phyloP scores from a whole-genome alignment of 208 protist species.

The Angomonas deanei region DNA sequence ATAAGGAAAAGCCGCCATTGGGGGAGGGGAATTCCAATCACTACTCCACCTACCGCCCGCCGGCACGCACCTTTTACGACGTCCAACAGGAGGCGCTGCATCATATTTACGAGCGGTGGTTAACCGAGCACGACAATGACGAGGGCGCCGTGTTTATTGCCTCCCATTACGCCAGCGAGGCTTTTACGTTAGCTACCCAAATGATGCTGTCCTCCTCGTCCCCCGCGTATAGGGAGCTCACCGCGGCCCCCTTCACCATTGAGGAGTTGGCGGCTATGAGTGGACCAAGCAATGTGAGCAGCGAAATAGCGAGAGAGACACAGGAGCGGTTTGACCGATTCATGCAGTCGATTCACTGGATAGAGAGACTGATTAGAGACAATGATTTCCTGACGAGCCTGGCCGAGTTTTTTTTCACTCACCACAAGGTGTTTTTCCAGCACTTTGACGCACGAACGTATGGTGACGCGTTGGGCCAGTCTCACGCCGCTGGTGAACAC shows the following conservation, averaged over 20 bases:
- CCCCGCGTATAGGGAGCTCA: neutral
- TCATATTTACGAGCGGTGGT: constrained; percentile 54
- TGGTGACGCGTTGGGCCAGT: neutral
- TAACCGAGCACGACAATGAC: constrained; percentile 11
- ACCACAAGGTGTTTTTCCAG: constrained; percentile 66
- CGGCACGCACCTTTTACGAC: constrained; percentile 46
- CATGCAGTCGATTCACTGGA: constrained; percentile 39
- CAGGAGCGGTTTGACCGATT: constrained; percentile 57
- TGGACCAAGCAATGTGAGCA: neutral
- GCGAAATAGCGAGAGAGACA: constrained; percentile 26
- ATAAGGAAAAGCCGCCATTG: neutral
- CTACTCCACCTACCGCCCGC: constrained; percentile 15
- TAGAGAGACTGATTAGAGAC: constrained; percentile 60
- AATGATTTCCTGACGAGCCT: constrained; percentile 43
- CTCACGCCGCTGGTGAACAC: constrained; percentile 22
- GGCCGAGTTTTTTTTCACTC: constrained; percentile 53
- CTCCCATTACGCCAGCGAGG: constrained; percentile 51
- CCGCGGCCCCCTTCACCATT: constrained; percentile 38
- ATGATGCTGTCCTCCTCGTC: neutral
- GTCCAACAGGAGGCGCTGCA: constrained; percentile 59
- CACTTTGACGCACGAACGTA: constrained; percentile 7
- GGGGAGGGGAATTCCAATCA: neutral
- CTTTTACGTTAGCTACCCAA: constrained; percentile 50
- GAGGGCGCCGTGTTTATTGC: constrained; percentile 46
- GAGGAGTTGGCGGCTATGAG: constrained; percentile 39